These are phyloP conservation scores for Rhizomucor pusillus DNA, from an alignment of 371 early-diverging fungal species.

Conservation along the genomic window DNA sequence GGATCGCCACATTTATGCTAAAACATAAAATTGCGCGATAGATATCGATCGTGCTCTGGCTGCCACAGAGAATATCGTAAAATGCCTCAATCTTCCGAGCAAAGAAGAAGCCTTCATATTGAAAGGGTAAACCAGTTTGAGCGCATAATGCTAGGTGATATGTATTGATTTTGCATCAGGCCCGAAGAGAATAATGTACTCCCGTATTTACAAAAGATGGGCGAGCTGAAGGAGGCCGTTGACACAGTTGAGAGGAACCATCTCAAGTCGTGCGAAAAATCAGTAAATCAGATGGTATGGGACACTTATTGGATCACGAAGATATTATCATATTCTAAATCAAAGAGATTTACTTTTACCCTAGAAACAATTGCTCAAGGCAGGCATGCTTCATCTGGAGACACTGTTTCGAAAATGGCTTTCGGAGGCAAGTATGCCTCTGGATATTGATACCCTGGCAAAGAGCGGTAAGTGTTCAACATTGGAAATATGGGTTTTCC, in stretches of 20 bases:
- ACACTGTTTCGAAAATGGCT: slow-evolving; percentile 56
- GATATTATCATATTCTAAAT: background rate
- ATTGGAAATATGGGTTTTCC: no score
- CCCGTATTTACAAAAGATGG: slow-evolving; percentile 54
- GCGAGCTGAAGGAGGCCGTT: slow-evolving; percentile 54
- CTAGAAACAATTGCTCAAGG: slow-evolving; percentile 59
- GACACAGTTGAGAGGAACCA: slow-evolving; percentile 52
- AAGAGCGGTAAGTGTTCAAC: slow-evolving; percentile 34
- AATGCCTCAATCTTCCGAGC: slow-evolving; percentile 75
- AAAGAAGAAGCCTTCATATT: slow-evolving; percentile 71
- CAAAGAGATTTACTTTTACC: background rate
- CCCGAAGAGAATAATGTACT: slow-evolving; percentile 54
- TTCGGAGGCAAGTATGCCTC: slow-evolving; percentile 43
- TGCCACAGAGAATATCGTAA: slow-evolving; percentile 70
- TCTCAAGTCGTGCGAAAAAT: slow-evolving; percentile 52
- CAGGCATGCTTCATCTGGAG: slow-evolving; percentile 55
- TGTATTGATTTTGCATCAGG: slow-evolving; percentile 11
- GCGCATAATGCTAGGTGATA: background rate
- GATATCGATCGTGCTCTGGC: slow-evolving; percentile 74
- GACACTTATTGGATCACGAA: background rate
- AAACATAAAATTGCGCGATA: slow-evolving; percentile 15
- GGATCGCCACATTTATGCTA: background rate
- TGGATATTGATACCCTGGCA: slow-evolving; percentile 44
- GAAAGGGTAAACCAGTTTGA: slow-evolving; percentile 54
- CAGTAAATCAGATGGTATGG: slow-evolving; percentile 50